These are phyloP conservation scores for Pseudogymnoascus sp. DNA, from an alignment of 2,329 filamentous ascomycete species.

Conservation along the genomic window DNA sequence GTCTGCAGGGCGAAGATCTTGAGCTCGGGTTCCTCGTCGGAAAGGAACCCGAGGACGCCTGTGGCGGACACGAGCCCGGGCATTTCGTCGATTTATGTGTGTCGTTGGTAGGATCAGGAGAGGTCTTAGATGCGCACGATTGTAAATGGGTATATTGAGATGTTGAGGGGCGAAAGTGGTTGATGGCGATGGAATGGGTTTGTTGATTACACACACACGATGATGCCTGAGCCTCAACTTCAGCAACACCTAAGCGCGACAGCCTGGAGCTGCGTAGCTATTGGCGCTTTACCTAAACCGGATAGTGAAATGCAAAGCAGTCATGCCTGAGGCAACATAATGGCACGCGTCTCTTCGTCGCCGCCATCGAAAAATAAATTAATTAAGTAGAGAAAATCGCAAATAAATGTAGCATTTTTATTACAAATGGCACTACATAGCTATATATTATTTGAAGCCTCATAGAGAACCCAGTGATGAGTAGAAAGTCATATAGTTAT, in stretches of 20 bases:
- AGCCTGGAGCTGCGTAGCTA: constrained; percentile 4
- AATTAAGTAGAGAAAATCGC: neutral
- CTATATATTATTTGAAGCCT: neutral
- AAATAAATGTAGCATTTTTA: constrained; percentile 5
- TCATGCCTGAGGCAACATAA: neutral
- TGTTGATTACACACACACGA: constrained; percentile 6
- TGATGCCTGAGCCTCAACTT: constrained; percentile 8
- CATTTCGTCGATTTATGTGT: constrained; percentile 47
- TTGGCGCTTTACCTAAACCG: neutral
- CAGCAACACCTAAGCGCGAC: constrained; percentile 7
- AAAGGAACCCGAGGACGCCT: constrained; percentile 88
- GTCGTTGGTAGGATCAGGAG: constrained; percentile 8
- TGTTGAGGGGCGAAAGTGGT: neutral
- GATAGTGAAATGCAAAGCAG: neutral
- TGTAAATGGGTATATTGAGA: neutral
- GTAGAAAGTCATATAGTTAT: neutral
- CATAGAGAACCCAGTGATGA: neutral
- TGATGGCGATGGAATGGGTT: constrained; percentile 9
- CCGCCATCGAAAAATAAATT: constrained; percentile 1
- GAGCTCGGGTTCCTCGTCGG: constrained; percentile 88
- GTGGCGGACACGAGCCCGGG: constrained; percentile 89
- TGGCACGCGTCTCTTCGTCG: neutral
- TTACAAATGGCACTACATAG: neutral
- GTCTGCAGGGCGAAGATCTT: constrained; percentile 92
- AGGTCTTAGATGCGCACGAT: neutral